phyloP scores from a whole-genome alignment of 805 yeast species.

The Danielia oregonensis region DNA sequence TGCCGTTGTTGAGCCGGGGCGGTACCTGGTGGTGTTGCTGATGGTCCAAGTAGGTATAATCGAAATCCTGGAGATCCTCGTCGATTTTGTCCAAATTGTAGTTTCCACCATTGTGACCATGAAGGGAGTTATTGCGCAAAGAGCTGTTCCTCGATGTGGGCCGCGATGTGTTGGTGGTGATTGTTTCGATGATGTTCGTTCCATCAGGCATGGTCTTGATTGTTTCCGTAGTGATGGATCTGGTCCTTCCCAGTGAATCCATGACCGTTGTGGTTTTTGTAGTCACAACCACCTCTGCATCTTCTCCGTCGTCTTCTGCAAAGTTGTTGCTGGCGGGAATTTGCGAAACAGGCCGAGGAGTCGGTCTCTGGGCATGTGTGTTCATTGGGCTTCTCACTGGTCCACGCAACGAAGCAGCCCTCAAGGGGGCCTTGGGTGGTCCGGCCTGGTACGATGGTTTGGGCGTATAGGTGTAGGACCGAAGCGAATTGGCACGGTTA shows the following conservation, averaged over 20 bases:
- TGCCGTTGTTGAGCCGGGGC: conserved; percentile 1
- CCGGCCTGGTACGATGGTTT: conserved; percentile 37
- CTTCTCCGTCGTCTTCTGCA: conserved; percentile 16
- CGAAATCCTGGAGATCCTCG: conserved; percentile 41
- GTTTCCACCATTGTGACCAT: conserved; percentile 7
- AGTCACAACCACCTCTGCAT: conserved; percentile 27
- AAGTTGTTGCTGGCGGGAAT: too few relatives aligned
- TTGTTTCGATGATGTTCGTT: conserved; percentile 39
- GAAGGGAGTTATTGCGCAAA: conserved; percentile 20
- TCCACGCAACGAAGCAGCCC: background rate
- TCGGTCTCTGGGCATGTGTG: background rate
- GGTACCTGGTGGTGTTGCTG: conserved; percentile 2
- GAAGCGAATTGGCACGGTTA: conserved; percentile 30
- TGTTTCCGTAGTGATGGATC: conserved; percentile 52
- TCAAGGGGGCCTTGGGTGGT: conserved; percentile 9
- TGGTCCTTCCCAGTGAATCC: conserved; percentile 50
- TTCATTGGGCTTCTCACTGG: background rate
- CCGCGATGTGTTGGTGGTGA: conserved; percentile 38
- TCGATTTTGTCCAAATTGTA: conserved; percentile 36
- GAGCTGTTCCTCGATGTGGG: conserved; percentile 29
- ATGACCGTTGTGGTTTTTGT: conserved; percentile 49
- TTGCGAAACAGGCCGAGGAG: background rate
- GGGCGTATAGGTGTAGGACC: conserved; percentile 36
- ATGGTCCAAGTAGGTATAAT: conserved; percentile 36
- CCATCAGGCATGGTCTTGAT: conserved; percentile 46